Evolutionary conservation across 116 monocot species (phyloP).

Genomic region (Zostera marina): DNA sequence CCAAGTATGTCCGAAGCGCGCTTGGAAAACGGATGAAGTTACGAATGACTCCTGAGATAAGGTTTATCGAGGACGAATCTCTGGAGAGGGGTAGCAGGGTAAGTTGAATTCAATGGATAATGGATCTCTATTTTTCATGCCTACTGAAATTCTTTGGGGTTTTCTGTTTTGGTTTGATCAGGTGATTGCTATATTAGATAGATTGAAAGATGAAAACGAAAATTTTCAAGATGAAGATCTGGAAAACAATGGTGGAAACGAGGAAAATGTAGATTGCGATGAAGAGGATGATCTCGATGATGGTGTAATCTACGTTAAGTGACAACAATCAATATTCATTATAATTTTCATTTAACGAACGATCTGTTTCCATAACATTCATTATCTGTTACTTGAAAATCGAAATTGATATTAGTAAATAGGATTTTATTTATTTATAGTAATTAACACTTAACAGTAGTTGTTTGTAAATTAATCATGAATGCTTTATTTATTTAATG

Average conservation of each 20-base stretch:
- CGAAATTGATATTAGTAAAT: no score
- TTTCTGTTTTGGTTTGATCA: slow-evolving; percentile 4
- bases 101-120: no score
- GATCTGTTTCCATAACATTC: background rate
- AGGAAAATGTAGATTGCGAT: slow-evolving; percentile 27
- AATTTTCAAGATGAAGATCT: slow-evolving; percentile 5
- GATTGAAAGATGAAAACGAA: slow-evolving; percentile 35
- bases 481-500: no score
- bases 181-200: slow-evolving; percentile 52
- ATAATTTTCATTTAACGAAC: background rate
- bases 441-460: no score
- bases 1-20: slow-evolving; percentile 73
- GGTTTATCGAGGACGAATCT: slow-evolving; percentile 82
- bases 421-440: no score
- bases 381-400: background rate
- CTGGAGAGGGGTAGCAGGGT: slow-evolving; percentile 78
- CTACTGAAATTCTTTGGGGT: background rate
- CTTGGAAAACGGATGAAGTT: slow-evolving; percentile 74
- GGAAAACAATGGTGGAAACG: slow-evolving; percentile 10
- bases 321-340: background rate
- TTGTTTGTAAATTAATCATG: no score
- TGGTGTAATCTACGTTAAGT: slow-evolving; percentile 36
- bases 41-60: slow-evolving; percentile 69
- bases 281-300: slow-evolving; percentile 32
- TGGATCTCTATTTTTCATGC: background rate